A percentile compares a stretch with the other conserved stretches of the same genome.
Evolutionary conservation across 2,329 filamentous ascomycete species (phyloP).

Genomic region (Neurospora sp.): DNA sequence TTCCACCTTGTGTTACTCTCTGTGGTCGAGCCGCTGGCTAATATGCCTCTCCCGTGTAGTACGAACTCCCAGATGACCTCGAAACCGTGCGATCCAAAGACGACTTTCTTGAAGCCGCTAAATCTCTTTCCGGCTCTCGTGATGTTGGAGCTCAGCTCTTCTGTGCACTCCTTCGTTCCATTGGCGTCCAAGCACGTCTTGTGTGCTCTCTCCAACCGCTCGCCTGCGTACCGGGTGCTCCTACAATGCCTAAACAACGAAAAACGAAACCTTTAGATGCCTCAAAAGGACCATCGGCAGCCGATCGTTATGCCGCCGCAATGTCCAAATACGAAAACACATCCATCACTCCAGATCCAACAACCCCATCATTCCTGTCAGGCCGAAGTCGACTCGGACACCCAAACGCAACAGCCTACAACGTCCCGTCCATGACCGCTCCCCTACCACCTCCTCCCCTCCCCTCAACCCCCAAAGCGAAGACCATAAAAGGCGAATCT

Average conservation of each 20-base stretch:
- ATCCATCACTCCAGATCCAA: slow-evolving; percentile 9
- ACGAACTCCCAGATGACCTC: slow-evolving; percentile 47
- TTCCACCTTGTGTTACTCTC: not conserved
- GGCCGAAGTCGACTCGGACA: slow-evolving; percentile 41
- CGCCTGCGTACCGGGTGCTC: slow-evolving; percentile 50
- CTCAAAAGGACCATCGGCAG: slow-evolving; percentile 21
- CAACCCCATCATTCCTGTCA: slow-evolving; percentile 19
- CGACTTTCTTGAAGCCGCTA: slow-evolving; percentile 66
- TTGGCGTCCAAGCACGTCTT: slow-evolving; percentile 70
- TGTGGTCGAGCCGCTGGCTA: slow-evolving; percentile 12
- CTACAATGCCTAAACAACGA: slow-evolving; percentile 34
- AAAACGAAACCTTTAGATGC: slow-evolving; percentile 18
- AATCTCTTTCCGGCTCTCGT: slow-evolving; percentile 64
- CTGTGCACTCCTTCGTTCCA: slow-evolving; percentile 74
- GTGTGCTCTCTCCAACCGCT: slow-evolving; percentile 86
- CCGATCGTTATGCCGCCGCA: slow-evolving; percentile 27
- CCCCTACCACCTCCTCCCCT: slow-evolving; percentile 26
- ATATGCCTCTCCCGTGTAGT: slow-evolving; percentile 27
- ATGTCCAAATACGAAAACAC: slow-evolving; percentile 30
- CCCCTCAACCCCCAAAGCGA: slow-evolving; percentile 22
- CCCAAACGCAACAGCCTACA: slow-evolving; percentile 42
- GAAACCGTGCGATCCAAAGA: slow-evolving; percentile 59
- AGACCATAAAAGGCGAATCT: slow-evolving; percentile 57
- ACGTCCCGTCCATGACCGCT: slow-evolving; percentile 31
- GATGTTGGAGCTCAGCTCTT: slow-evolving; percentile 87